phyloP scores from a whole-genome alignment of 768 basidiomycete genomes.

The Lentinula sp. region DNA sequence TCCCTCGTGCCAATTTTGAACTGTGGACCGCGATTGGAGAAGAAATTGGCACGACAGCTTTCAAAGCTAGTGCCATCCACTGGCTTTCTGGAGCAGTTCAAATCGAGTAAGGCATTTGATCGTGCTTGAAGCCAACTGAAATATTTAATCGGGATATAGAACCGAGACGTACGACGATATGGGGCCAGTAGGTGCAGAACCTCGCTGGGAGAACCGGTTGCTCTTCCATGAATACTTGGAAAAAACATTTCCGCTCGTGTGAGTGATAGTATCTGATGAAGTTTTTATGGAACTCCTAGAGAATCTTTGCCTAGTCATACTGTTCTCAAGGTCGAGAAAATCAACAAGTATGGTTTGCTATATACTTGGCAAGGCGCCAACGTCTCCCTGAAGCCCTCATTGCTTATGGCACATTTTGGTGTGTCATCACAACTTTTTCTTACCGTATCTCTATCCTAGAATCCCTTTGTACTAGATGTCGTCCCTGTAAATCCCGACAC shows the following conservation, averaged over 20 bases:
- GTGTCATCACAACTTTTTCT: background rate
- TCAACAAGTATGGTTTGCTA: slow-evolving; percentile 74
- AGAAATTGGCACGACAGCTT: slow-evolving; percentile 24
- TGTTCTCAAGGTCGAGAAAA: slow-evolving; percentile 54
- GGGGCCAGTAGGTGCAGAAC: slow-evolving; percentile 39
- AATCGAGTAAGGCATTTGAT: slow-evolving; percentile 24
- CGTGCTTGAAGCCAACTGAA: background rate
- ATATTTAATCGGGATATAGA: slow-evolving; percentile 16
- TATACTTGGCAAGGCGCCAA: slow-evolving; percentile 70
- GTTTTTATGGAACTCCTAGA: background rate
- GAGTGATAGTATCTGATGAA: slow-evolving; percentile 27
- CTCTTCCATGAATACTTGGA: slow-evolving; percentile 35
- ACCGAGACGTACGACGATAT: slow-evolving; percentile 48
- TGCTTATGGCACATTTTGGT: slow-evolving; percentile 69
- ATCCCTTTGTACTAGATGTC: slow-evolving; percentile 38
- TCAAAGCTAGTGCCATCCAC: slow-evolving; percentile 24
- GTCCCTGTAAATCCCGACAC: slow-evolving; percentile 60
- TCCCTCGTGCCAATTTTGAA: slow-evolving; percentile 24
- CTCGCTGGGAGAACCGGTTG: slow-evolving; percentile 37
- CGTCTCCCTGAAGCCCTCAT: slow-evolving; percentile 55
- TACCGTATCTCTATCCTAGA: background rate
- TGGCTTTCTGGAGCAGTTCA: slow-evolving; percentile 31
- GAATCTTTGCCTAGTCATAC: slow-evolving; percentile 36
- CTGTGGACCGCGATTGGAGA: slow-evolving; percentile 25
- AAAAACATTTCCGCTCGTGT: slow-evolving; percentile 51